Percentiles rank a stretch among this genome's conserved stretches.
Evolutionary conservation across 2,329 filamentous ascomycete genomes (phyloP).

Genomic region (Chalara sp.): DNA sequence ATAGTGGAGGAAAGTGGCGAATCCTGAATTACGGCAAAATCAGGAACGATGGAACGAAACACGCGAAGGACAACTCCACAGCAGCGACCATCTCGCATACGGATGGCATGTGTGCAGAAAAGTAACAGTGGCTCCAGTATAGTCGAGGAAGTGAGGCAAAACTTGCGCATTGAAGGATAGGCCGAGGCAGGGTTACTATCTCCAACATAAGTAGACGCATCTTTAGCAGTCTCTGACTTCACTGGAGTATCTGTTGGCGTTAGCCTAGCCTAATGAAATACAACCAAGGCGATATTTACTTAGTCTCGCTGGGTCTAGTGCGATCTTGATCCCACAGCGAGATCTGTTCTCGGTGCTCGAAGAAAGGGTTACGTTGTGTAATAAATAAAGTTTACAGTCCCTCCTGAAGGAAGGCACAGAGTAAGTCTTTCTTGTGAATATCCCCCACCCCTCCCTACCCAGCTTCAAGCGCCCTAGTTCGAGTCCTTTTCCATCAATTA

Average conservation of each 20-base stretch:
- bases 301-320: conserved; percentile 65
- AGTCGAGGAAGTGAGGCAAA: conserved; percentile 70
- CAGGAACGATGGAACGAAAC: conserved; percentile 77
- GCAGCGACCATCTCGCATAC: conserved; percentile 83
- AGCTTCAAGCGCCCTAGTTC: too few species aligned
- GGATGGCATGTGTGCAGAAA: conserved; percentile 85
- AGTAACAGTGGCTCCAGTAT: conserved; percentile 84
- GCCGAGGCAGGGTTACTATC: conserved; percentile 12
- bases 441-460: too few species aligned
- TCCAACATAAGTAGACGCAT: conserved; percentile 21
- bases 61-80: conserved; percentile 80
- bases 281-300: conserved; percentile 39
- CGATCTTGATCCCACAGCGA: too few species aligned
- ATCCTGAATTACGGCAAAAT: conserved; percentile 55
- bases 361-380: too few species aligned
- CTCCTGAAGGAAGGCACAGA: too few species aligned
- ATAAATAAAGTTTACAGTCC: too few species aligned
- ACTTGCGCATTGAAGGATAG: conserved; percentile 62
- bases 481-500: too few species aligned
- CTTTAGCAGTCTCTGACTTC: conserved; percentile 15
- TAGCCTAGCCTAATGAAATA: too few species aligned
- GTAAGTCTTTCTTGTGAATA: too few species aligned
- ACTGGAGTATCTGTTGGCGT: conserved; percentile 11
- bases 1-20: conserved; percentile 52
- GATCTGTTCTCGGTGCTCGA: too few species aligned